These are phyloP conservation scores for Lachancea sp. DNA, from an alignment of 805 yeast genomes.

Conservation along the genomic window DNA sequence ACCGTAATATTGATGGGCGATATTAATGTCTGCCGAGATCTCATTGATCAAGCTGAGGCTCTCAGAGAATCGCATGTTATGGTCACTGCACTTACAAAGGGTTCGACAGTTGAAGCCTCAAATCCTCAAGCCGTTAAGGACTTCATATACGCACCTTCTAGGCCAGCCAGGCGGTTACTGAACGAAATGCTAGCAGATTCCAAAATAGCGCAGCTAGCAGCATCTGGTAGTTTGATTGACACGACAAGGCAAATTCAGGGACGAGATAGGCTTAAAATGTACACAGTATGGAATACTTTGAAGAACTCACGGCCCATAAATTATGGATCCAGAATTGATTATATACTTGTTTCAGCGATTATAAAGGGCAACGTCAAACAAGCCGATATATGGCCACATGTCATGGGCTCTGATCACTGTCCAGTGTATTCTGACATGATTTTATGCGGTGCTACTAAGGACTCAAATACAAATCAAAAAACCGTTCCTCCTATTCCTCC, in stretches of 20 bases:
- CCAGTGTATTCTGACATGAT: slow-evolving; percentile 73
- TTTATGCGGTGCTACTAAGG: background rate
- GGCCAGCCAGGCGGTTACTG: slow-evolving; percentile 39
- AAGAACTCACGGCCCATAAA: slow-evolving; percentile 72
- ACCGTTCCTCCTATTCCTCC: slow-evolving; percentile 24
- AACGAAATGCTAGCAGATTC: slow-evolving; percentile 40
- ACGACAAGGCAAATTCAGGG: slow-evolving; percentile 53
- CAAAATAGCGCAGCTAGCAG: slow-evolving; percentile 28
- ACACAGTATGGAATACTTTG: slow-evolving; percentile 88
- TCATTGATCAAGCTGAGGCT: slow-evolving; percentile 75
- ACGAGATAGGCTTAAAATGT: slow-evolving; percentile 51
- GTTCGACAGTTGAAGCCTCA: slow-evolving; percentile 29
- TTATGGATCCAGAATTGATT: slow-evolving; percentile 84
- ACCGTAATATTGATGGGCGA: slow-evolving; percentile 82
- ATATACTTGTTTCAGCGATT: slow-evolving; percentile 47
- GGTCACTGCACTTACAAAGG: slow-evolving; percentile 37
- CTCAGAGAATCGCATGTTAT: slow-evolving; percentile 28
- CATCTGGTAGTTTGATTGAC: slow-evolving; percentile 47
- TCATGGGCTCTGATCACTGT: slow-evolving; percentile 92
- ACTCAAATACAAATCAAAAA: background rate
- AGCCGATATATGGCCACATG: slow-evolving; percentile 54
- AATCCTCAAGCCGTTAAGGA: slow-evolving; percentile 32
- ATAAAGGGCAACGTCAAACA: slow-evolving; percentile 33
- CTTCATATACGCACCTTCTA: slow-evolving; percentile 33
- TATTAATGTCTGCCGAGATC: slow-evolving; percentile 71